Evolutionary conservation across 2,329 filamentous ascomycete species (phyloP).

Genomic region (Xylaria multiplex): DNA sequence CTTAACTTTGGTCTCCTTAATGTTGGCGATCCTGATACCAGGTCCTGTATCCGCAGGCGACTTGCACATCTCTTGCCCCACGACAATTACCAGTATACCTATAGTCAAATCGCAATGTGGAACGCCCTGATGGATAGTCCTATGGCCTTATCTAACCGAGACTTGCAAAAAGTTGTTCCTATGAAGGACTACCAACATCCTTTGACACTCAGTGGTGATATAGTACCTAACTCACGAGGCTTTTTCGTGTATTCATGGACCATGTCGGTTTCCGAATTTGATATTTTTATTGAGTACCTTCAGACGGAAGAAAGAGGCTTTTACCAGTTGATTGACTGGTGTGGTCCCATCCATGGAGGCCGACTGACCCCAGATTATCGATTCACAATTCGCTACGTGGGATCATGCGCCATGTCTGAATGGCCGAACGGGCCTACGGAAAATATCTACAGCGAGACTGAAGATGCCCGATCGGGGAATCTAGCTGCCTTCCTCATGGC

Average conservation of each 20-base stretch:
- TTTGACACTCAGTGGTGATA: not conserved
- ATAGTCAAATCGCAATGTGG: constrained; percentile 14
- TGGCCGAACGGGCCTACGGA: not conserved
- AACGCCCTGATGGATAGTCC: not conserved
- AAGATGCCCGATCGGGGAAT: constrained; percentile 15
- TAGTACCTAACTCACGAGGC: not conserved
- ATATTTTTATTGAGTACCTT: constrained; percentile 1
- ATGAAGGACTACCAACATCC: not conserved
- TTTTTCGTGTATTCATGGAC: constrained; percentile 21
- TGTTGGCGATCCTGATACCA: constrained; percentile 6
- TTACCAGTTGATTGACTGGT: constrained; percentile 10
- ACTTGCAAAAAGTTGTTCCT: constrained; percentile 15
- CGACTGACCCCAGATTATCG: not conserved
- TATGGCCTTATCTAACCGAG: constrained; percentile 2
- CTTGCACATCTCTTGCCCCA: constrained; percentile 21
- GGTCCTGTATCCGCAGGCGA: not conserved
- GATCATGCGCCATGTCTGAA: not conserved
- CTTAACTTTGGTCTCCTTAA: not conserved
- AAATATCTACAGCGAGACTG: constrained; percentile 8
- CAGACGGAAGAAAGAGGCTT: constrained; percentile 13
- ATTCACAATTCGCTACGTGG: constrained; percentile 25
- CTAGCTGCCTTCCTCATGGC: constrained; percentile 17
- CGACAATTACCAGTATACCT: constrained; percentile 1
- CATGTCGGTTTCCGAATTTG: constrained; percentile 1
- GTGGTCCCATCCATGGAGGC: not conserved